Percentiles rank a stretch among this genome's conserved stretches.
These are phyloP conservation scores for Xylaria arbuscula DNA, from an alignment of 2,329 filamentous ascomycete genomes.

Conservation along the genomic window DNA sequence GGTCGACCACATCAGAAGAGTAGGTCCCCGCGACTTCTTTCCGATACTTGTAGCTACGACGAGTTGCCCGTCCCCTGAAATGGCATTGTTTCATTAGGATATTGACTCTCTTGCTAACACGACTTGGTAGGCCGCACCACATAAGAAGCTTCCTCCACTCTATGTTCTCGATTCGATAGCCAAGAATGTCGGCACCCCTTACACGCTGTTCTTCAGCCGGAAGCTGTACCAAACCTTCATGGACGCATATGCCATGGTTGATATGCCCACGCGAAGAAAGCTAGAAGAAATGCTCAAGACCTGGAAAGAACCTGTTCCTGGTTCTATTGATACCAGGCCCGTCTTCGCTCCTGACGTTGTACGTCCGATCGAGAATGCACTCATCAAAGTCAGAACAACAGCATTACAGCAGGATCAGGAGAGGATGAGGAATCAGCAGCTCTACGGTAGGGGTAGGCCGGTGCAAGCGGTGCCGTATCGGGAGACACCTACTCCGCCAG, in stretches of 20 bases:
- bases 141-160: slow-evolving; percentile 91
- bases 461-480: slow-evolving; percentile 69
- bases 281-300: slow-evolving; percentile 98
- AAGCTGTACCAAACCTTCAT: slow-evolving; percentile 96
- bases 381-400: slow-evolving; percentile 80
- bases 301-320: slow-evolving; percentile 96
- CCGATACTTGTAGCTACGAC: not conserved
- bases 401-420: slow-evolving; percentile 70
- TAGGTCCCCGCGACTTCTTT: slow-evolving; percentile 64
- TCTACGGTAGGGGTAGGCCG: slow-evolving; percentile 62
- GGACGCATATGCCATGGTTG: slow-evolving; percentile 93
- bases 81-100: slow-evolving; percentile 9
- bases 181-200: slow-evolving; percentile 98
- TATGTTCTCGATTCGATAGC: slow-evolving; percentile 98
- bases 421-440: slow-evolving; percentile 65
- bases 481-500: slow-evolving; percentile 80
- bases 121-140: slow-evolving; percentile 78
- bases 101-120: slow-evolving; percentile 53
- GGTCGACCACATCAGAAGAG: slow-evolving; percentile 93
- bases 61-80: not conserved
- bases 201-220: slow-evolving; percentile 92
- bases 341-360: slow-evolving; percentile 91
- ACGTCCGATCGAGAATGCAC: slow-evolving; percentile 89
- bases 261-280: slow-evolving; percentile 82
- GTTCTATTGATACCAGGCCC: slow-evolving; percentile 89